phyloP scores from a whole-genome alignment of 257 asterid species.

The Marsdenia floribunda region DNA sequence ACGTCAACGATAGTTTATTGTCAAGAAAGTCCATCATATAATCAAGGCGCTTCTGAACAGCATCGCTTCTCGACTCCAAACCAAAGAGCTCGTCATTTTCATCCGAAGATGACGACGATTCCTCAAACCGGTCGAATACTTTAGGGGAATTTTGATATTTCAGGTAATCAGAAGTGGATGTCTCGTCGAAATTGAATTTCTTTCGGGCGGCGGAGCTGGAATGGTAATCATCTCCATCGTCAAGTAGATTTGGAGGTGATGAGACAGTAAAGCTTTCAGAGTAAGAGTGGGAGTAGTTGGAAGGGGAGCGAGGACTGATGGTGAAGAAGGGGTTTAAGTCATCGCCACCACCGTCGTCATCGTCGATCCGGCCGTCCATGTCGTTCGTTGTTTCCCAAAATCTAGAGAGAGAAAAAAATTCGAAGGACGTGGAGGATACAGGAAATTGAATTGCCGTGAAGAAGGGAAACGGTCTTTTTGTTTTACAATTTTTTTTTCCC shows the following conservation, averaged over 20 bases:
- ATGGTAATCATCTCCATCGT: conserved; percentile 23
- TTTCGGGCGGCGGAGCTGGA: conserved; percentile 7
- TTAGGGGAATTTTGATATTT: conserved; percentile 39
- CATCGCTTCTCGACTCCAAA: conserved; percentile 33
- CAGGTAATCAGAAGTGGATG: conserved; percentile 12
- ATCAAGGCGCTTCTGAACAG: conserved; percentile 69
- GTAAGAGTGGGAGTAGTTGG: conserved; percentile 19
- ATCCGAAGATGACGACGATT: conserved; percentile 58
- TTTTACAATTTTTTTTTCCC: background rate
- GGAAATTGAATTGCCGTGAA: background rate
- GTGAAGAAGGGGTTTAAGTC: conserved; percentile 23
- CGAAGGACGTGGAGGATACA: background rate
- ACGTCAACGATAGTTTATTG: conserved; percentile 53
- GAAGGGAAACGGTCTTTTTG: background rate
- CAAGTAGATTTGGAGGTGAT: conserved; percentile 28
- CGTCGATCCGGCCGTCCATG: conserved; percentile 59
- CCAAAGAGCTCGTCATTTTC: conserved; percentile 48
- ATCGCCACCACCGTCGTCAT: conserved; percentile 29
- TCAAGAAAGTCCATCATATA: conserved; percentile 87
- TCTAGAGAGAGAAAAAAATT: conserved; percentile 17
- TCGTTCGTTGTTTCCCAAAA: conserved; percentile 22
- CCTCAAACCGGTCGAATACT: conserved; percentile 79
- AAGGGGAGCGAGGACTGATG: conserved; percentile 17
- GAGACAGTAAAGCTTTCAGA: conserved; percentile 39
- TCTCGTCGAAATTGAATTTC: conserved; percentile 36